Evolutionary conservation across 441 rosid genomes (phyloP), one percentile per base, ranked within the genome.

Genomic region (Populus hybrid): DNA sequence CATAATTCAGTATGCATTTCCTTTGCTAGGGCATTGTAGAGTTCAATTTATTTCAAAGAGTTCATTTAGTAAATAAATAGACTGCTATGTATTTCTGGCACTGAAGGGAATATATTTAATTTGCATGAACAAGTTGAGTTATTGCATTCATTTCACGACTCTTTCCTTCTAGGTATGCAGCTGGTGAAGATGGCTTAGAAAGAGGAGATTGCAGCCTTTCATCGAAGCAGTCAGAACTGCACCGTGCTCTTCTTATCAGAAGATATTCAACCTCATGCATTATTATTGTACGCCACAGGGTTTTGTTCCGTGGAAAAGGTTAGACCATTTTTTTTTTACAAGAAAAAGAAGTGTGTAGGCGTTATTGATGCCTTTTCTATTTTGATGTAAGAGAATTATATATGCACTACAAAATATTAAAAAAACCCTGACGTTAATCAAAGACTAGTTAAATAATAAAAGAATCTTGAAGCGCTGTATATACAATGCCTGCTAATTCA

Each of bases 141-240:
- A 64, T 74, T 53, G 68, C 69, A 72, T 79, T 32, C 78, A 63
- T 74, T 67, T 23, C 14, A 23, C 63, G 14, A 64, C 5, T 53
- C 9, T 67, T 77, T 46, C 69, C 77, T 18, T 72, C 11, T 76
- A 71, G 59, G 24, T 69, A 65, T 67, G 75, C 65, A 30, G 18
- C 38, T 32, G 30, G 30, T 2, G 64, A 75, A 70, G 75, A 75
- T 78, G 78, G 70, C 74, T 6, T 9, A 68, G 35, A 34, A 11
- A 68, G 57, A 67, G 35, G 72, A 73, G 65, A 36, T 42, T 4
- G 75, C 66, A 14, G 78, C 34, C 46, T 21, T 66, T 57, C 40
- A 10, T 23, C 63, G 66, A 70, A 69, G 67, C 71, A 42, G 50
- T 21, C 34, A 7, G 65, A 77, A 80, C 23, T 38, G 71, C n/a